phyloP scores from a whole-genome alignment of 148 eudicot genomes.

The Silene latifolia region DNA sequence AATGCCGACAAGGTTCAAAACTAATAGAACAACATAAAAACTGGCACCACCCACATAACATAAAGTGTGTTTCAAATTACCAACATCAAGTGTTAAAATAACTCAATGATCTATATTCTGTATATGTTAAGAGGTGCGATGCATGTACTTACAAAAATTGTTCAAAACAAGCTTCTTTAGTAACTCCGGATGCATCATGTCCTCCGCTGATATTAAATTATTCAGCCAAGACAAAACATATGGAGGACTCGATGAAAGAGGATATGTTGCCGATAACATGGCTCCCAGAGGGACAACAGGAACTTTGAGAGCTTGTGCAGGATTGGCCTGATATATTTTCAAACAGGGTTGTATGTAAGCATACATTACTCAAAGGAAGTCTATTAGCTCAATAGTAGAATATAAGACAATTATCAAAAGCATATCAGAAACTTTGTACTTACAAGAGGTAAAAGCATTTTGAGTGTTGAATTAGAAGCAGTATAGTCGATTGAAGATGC shows the following conservation, averaged over 20 bases:
- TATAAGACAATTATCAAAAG: constrained; percentile 1
- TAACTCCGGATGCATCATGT: constrained; percentile 96
- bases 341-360: not conserved
- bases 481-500: constrained; percentile 95
- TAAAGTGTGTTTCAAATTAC: too few species aligned
- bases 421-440: constrained; percentile 26
- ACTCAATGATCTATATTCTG: not conserved
- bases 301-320: constrained; percentile 88
- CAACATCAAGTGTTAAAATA: not conserved
- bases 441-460: constrained; percentile 88
- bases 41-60: not conserved
- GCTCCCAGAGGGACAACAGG: constrained; percentile 98
- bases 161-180: constrained; percentile 82
- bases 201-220: constrained; percentile 77
- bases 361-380: not conserved
- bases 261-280: constrained; percentile 80
- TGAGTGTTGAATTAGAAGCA: constrained; percentile 85
- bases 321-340: constrained; percentile 71
- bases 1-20: not conserved
- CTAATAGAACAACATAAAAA: not conserved
- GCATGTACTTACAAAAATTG: constrained; percentile 70
- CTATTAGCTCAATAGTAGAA: constrained; percentile 15
- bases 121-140: not conserved
- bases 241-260: constrained; percentile 83
- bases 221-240: constrained; percentile 89